These are phyloP conservation scores for Graphilbum fragrans DNA, from an alignment of 2,329 filamentous ascomycete genomes.

Conservation along the genomic window DNA sequence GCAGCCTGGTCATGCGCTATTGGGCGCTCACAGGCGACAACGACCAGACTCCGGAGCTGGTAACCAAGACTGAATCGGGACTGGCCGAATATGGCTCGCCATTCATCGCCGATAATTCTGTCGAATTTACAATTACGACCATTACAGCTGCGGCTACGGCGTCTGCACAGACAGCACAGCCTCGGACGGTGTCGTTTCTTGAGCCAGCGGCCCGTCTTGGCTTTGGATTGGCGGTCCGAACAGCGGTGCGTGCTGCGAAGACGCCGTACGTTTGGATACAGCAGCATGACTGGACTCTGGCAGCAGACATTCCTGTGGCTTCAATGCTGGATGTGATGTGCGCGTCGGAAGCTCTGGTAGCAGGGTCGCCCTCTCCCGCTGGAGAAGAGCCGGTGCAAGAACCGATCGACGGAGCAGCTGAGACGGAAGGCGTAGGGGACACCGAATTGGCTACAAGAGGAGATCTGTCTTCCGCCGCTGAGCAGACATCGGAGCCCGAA, in stretches of 20 bases:
- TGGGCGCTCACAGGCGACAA: neutral
- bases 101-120: conserved; percentile 17
- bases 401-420: neutral
- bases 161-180: neutral
- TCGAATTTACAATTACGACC: conserved; percentile 22
- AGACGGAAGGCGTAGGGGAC: neutral
- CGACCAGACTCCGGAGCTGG: neutral
- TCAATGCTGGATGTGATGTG: conserved; percentile 34
- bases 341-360: conserved; percentile 14
- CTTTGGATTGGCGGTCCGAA: conserved; percentile 40
- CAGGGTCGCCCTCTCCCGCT: too few relatives aligned
- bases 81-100: conserved; percentile 35
- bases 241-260: conserved; percentile 29
- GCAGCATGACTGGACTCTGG: conserved; percentile 43
- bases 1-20: conserved; percentile 21
- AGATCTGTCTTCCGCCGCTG: too few relatives aligned
- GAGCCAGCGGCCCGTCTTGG: conserved; percentile 34
- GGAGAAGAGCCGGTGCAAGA: neutral
- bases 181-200: conserved; percentile 32
- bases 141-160: conserved; percentile 15
- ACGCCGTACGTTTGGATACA: conserved; percentile 46
- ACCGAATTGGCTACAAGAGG: too few relatives aligned
- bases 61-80: conserved; percentile 7
- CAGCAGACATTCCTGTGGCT: conserved; percentile 29
- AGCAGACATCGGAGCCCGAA: too few relatives aligned